A percentile compares a stretch with the other conserved stretches of the same genome.
Evolutionary conservation across 2,329 filamentous ascomycete genomes (phyloP).

Genomic region (Paramyrothecium sp.): DNA sequence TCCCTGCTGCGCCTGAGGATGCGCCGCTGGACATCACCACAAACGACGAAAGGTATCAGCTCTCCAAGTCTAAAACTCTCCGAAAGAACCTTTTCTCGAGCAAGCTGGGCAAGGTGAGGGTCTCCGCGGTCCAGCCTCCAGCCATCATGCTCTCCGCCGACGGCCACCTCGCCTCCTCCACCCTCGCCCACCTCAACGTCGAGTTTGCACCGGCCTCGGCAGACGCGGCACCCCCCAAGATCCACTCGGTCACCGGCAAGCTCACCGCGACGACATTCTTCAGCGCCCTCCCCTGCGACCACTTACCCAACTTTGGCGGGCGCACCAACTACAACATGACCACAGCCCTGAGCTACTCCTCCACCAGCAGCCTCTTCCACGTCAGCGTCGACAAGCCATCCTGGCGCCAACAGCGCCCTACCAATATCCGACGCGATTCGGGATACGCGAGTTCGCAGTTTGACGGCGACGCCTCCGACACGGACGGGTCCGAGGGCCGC

Average conservation of each 20-base stretch:
- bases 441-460: slow-evolving; percentile 48
- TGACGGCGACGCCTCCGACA: slow-evolving; percentile 32
- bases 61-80: slow-evolving; percentile 50
- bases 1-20: slow-evolving; percentile 48
- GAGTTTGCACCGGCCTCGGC: slow-evolving; percentile 43
- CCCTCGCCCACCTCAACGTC: slow-evolving; percentile 43
- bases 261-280: slow-evolving; percentile 53
- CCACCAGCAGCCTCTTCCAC: slow-evolving; percentile 38
- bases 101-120: slow-evolving; percentile 49
- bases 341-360: slow-evolving; percentile 45
- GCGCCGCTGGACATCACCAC: slow-evolving; percentile 49
- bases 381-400: slow-evolving; percentile 28
- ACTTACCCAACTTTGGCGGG: slow-evolving; percentile 50
- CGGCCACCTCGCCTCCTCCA: slow-evolving; percentile 39
- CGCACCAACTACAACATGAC: slow-evolving; percentile 36
- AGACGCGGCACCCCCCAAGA: slow-evolving; percentile 43
- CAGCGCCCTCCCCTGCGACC: slow-evolving; percentile 41
- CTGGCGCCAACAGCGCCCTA: slow-evolving; percentile 39
- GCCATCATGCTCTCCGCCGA: slow-evolving; percentile 51
- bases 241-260: slow-evolving; percentile 49
- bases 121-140: slow-evolving; percentile 42
- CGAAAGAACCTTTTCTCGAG: slow-evolving; percentile 51
- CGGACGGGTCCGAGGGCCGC: slow-evolving; percentile 21
- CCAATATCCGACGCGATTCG: slow-evolving; percentile 45
- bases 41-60: slow-evolving; percentile 47